Evolutionary conservation across 2,329 filamentous ascomycete species (phyloP), one percentile per base, ranked within the genome.

Genomic region (Aspergillus sp.): DNA sequence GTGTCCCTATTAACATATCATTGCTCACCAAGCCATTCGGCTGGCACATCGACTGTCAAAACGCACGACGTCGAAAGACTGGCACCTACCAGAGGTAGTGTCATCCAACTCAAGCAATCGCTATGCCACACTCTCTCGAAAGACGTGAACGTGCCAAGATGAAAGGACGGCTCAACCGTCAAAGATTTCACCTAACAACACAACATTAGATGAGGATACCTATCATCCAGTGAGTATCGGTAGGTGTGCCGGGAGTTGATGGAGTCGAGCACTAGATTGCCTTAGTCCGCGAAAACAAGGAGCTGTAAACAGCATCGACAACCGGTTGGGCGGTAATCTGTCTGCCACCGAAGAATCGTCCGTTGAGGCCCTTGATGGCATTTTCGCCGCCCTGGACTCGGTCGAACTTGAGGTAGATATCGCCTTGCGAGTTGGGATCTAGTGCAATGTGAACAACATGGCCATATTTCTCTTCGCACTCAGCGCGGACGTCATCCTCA

Each of bases 361-460:
- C 94, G 74, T 99, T 97, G 58, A 99, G 84, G 68, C 94, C 94
- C 73, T 95, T 95, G 76, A 97, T 95, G 65, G 94, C 94, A 71
- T 96, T 97, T 76, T 96, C 90, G 70, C 93, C 93, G 64, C 93
- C 93, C 72, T 92, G 85, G 57, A 97, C 89, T 67, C 90, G 88
- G 75, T 96, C 91, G 77, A 99, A 99, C 75, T 99, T 99, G 73
- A 99, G 86, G 75, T 96, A 99, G 65, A 99, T 93, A 71, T 99
- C 94, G 75, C 94, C 94, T 73, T 89, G 85, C 45, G 91, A 94
- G 76, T 95, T 95, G 61, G 89, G 85, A 79, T 97, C 93, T 75
- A 96, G 83, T 64, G 91, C 84, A 75, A 97, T 95, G 84, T 99
- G 94, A 73, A 97, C 91, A 66, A 99, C 93, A 65, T 93, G 89